Base-by-base conservation (phyloP, 2,329 filamentous ascomycete species). In the Sporothrix curviconia region DNA sequence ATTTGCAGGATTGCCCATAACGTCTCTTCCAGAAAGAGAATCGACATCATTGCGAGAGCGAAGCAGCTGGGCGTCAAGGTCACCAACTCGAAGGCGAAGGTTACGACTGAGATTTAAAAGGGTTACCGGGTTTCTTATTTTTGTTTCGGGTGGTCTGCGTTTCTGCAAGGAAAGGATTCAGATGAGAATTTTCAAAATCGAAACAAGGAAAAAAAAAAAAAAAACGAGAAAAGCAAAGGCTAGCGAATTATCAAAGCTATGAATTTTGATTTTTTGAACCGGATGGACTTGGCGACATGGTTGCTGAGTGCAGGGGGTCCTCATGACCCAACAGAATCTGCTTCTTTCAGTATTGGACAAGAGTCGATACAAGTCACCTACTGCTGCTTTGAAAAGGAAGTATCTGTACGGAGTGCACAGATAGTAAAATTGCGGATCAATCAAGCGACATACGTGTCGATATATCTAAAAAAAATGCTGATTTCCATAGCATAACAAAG, bases 41-140 rank as follows among this genome's bases (percentile, higher is more conserved):
- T 99, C 78, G 92, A 96, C 73, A 99, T 99, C 79, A 86, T 99
- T 72, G 84, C 90, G 73, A 89, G 92, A 77, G 94, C 94, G 67
- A 97, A 97, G 89, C 87, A 95, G 79, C 82, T 99, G 73, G 90
- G 92, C 74, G 94, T 99, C 76, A 99, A 99, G 89, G 92, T 99
- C 77, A 99, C 94, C 75, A 99, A 99, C 85, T 78, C 90, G 79
- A 96, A 96, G 89, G 94, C 92, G 74, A 95, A 92, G 85, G 88
- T 99, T 77, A 96, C 92, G 71, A 96, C 91, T 70, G 94, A 99
- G 86, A 81, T 86, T 72, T 88, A 85, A 83, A 72, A 47, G 60
- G 39, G 36, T 44, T 50, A 25, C 22, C 42, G 7, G 24, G 11
- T 40, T 15, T 55, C 47, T 43, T 42, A 9, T 40, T 15, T 55